Evolutionary conservation across 768 basidiomycete genomes (phyloP).

Genomic region (Fomitopsis serialis): DNA sequence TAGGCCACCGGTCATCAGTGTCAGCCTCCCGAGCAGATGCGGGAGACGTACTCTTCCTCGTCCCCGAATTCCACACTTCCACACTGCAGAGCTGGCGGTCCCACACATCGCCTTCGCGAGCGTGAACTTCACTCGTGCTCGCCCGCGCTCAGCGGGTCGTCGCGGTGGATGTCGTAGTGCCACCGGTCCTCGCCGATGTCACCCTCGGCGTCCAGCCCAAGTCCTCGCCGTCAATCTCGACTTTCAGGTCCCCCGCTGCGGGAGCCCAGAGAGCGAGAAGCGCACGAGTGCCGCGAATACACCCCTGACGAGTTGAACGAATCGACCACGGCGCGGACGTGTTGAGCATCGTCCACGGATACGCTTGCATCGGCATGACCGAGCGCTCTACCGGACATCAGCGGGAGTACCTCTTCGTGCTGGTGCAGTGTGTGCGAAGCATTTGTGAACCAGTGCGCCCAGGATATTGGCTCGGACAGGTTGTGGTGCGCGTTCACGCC

Average conservation of each 20-base stretch:
- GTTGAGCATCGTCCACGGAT: conserved; percentile 74
- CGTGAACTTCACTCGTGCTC: conserved; percentile 53
- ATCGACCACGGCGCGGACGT: conserved; percentile 52
- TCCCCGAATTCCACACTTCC: conserved; percentile 72
- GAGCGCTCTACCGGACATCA: conserved; percentile 53
- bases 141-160: conserved; percentile 39
- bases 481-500: conserved; percentile 59
- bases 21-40: neutral
- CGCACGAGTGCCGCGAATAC: conserved; percentile 57
- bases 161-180: conserved; percentile 60
- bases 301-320: conserved; percentile 58
- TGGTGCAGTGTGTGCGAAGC: neutral
- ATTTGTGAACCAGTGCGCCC: conserved; percentile 66
- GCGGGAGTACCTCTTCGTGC: conserved; percentile 10
- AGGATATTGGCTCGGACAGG: conserved; percentile 41
- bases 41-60: conserved; percentile 45
- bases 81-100: conserved; percentile 71
- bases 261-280: conserved; percentile 76
- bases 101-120: conserved; percentile 45
- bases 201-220: conserved; percentile 52
- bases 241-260: conserved; percentile 40
- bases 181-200: conserved; percentile 67
- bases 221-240: conserved; percentile 56
- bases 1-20: neutral
- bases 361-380: conserved; percentile 69